phyloP scores from a whole-genome alignment of 805 yeast genomes.

The Yamadazyma olivae region DNA sequence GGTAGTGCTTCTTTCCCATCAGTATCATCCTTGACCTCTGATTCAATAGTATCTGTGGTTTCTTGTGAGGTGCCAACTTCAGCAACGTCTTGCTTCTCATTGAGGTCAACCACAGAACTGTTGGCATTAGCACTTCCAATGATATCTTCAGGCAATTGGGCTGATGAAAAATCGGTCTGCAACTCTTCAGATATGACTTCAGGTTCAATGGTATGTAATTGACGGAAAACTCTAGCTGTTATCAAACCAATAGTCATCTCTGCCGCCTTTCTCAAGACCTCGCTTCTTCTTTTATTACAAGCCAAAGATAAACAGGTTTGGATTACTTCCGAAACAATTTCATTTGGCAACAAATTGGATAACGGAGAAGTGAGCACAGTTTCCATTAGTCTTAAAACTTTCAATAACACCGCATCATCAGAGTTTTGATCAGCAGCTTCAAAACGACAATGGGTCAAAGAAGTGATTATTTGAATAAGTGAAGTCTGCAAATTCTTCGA shows the following conservation, averaged over 20 bases:
- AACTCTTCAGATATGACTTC: conserved; percentile 35
- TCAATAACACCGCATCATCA: conserved; percentile 86
- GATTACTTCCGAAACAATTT: conserved; percentile 80
- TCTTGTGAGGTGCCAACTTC: conserved; percentile 10
- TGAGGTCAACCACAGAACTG: conserved; percentile 4
- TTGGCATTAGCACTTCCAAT: conserved; percentile 46
- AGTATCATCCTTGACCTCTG: neutral
- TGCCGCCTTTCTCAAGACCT: conserved; percentile 83
- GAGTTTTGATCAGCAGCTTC: conserved; percentile 91
- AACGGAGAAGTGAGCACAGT: conserved; percentile 58
- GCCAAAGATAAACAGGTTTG: conserved; percentile 91
- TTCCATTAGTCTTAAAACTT: conserved; percentile 76
- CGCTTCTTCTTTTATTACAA: conserved; percentile 88
- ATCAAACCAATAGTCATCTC: conserved; percentile 75
- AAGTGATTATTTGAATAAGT: conserved; percentile 61
- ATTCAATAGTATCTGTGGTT: neutral
- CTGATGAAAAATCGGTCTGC: conserved; percentile 46
- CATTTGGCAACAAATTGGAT: conserved; percentile 70
- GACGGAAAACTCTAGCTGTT: conserved; percentile 64
- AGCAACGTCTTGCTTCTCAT: conserved; percentile 4
- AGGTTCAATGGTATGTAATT: conserved; percentile 55
- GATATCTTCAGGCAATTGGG: conserved; percentile 55
- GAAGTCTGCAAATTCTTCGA: conserved; percentile 57
- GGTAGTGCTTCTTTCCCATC: neutral
- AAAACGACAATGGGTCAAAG: conserved; percentile 90